These are phyloP conservation scores for Ophiostoma quercus DNA, from an alignment of 2,329 filamentous ascomycete species.

Conservation along the genomic window DNA sequence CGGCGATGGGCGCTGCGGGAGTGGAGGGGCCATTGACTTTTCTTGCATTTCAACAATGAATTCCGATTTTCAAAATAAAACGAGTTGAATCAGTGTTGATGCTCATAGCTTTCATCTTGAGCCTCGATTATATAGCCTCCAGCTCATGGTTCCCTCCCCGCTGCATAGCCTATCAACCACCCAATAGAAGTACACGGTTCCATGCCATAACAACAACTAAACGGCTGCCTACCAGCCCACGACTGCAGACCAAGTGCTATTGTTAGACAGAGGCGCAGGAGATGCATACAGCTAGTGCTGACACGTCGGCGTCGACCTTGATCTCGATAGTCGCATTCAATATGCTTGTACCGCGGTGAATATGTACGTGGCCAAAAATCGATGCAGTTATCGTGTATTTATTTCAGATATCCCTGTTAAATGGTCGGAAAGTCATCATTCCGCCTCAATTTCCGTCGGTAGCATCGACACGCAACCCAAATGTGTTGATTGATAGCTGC, in stretches of 20 bases:
- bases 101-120: neutral
- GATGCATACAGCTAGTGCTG: conserved; percentile 3
- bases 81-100: neutral
- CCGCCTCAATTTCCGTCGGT: neutral
- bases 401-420: neutral
- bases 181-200: neutral
- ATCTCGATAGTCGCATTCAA: neutral
- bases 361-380: neutral
- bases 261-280: conserved; percentile 3
- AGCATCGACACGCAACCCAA: neutral
- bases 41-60: neutral
- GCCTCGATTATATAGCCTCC: neutral
- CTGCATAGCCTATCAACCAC: neutral
- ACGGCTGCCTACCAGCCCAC: neutral
- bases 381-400: neutral
- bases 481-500: neutral
- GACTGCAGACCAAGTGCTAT: neutral
- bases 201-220: neutral
- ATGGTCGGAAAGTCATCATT: neutral
- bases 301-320: neutral
- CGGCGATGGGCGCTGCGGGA: conserved; percentile 1
- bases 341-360: neutral
- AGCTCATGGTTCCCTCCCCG: neutral
- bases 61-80: neutral
- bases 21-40: neutral